Base-by-base conservation (phyloP, 2,329 filamentous ascomycete species). In the Blastomyces silverae region DNA sequence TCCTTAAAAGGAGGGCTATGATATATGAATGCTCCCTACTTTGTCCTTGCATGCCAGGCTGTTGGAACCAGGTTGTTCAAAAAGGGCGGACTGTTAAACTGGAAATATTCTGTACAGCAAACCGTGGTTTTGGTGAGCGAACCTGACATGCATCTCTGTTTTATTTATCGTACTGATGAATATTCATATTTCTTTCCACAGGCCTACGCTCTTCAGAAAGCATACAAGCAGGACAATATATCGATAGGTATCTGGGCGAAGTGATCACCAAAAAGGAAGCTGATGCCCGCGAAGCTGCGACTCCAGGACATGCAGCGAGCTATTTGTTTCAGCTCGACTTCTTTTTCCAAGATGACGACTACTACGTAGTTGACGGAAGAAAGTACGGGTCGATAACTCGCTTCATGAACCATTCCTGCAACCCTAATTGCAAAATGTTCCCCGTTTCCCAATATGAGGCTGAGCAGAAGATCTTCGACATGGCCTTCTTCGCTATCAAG, bases 331-430 rank as follows among this genome's bases (percentile, higher is more conserved):
- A 70, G 1, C 70, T 81, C 0, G 79, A 81, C 63, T 79, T 74
- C 64, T 72, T 76, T 46, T 64, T 69, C 1, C 17, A 22, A 10
- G 70, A 73, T 5, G 68, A 72, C 2, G 64, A 71, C 0, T 70
- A 73, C 17, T 79, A 78, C 61, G 74, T 80, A 5, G 72, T 81
- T 0, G 79, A 81, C 61, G 79, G 79, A 0, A 73, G 74, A 53
- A 77, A 75, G 34, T 77, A 78, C 56, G 79, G 79, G 5, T 73
- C 74, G 0, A 70, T 77, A 0, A 79, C 78, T 4, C 74, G 79
- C 0, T 81, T 81, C 64, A 80, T 81, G 68, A 81, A 81, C 58
- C 79, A 81, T 65, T 80, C 78, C 0, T 81, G 79, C 70, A 76
- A 78, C 25, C 79, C 79, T 0, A 82, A 82, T 61, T 79, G 78